A percentile compares a stretch with the other conserved stretches of the same genome.
These are phyloP conservation scores for Aspergillus coremiiformis DNA, from an alignment of 495 filamentous ascomycete species.

Conservation along the genomic window DNA sequence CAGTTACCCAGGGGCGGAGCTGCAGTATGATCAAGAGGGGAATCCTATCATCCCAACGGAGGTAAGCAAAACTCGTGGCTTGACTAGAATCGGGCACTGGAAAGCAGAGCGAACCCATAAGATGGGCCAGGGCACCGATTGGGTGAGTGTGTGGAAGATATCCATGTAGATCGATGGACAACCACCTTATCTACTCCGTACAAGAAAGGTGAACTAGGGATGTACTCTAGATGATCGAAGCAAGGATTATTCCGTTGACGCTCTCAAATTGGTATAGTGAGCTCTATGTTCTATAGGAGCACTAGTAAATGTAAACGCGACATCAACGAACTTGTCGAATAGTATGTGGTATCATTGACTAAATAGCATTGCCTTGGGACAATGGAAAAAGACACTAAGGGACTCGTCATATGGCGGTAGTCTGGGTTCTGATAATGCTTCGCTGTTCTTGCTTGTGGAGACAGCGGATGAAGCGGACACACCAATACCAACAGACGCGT, in stretches of 20 bases:
- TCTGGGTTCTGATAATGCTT: neutral
- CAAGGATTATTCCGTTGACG: too few species aligned
- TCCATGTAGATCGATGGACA: too few species aligned
- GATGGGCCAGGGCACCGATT: constrained; percentile 18
- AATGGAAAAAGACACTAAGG: neutral
- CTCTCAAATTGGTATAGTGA: neutral
- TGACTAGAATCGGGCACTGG: constrained; percentile 49
- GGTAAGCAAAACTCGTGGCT: constrained; percentile 23
- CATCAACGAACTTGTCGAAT: neutral
- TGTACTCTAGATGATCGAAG: too few species aligned
- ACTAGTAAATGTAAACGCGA: neutral
- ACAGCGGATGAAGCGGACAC: neutral
- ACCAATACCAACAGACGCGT: neutral
- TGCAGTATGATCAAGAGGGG: neutral
- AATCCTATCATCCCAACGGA: neutral
- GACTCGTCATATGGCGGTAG: neutral
- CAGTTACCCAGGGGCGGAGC: constrained; percentile 45
- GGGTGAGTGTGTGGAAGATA: constrained; percentile 1
- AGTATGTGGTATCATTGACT: neutral
- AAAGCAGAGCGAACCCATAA: constrained; percentile 56
- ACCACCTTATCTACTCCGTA: too few species aligned
- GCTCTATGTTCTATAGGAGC: neutral
- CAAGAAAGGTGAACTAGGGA: too few species aligned
- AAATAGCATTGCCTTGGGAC: neutral
- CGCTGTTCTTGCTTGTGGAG: neutral